Evolutionary conservation across 1,284 basidiomycete genomes (phyloP).

Genomic region (Takashimella koratensis): DNA sequence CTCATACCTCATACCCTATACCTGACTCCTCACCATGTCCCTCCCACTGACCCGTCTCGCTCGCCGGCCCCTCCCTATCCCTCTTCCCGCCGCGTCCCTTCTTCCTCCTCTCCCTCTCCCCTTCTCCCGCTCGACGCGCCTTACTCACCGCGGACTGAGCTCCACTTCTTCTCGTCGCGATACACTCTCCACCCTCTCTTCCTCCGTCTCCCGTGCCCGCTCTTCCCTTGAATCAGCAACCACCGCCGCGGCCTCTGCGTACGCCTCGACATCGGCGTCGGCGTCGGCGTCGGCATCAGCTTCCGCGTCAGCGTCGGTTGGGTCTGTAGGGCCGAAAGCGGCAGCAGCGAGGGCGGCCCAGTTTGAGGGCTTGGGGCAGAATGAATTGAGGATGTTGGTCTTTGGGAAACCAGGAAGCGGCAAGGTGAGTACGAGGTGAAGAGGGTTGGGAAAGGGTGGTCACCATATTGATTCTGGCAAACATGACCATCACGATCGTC

Average conservation of each 20-base stretch:
- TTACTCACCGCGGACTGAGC: not conserved
- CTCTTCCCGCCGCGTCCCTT: too few relatives aligned
- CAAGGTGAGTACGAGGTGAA: conserved; percentile 31
- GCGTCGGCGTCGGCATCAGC: conserved; percentile 1
- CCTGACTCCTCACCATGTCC: too few relatives aligned
- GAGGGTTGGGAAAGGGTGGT: too few relatives aligned
- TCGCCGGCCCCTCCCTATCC: not conserved
- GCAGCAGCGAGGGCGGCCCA: conserved; percentile 9
- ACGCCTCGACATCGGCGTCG: not conserved
- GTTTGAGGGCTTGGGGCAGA: conserved; percentile 15
- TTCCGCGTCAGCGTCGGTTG: conserved; percentile 3
- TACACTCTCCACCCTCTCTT: conserved; percentile 3
- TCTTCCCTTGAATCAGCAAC: too few relatives aligned
- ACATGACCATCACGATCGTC: too few relatives aligned
- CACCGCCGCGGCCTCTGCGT: too few relatives aligned
- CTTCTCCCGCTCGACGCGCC: not conserved
- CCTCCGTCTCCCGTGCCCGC: not conserved
- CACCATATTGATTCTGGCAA: too few relatives aligned
- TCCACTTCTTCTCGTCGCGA: not conserved
- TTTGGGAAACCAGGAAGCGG: conserved; percentile 50
- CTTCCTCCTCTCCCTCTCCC: conserved; percentile 4
- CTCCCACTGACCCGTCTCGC: not conserved
- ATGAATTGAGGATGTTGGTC: conserved; percentile 40
- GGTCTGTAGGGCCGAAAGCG: too few relatives aligned
- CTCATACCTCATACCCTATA: too few relatives aligned